Conservation (phyloP, 345 rosid genomes). For the Orychophragmus violaceus region DNA sequence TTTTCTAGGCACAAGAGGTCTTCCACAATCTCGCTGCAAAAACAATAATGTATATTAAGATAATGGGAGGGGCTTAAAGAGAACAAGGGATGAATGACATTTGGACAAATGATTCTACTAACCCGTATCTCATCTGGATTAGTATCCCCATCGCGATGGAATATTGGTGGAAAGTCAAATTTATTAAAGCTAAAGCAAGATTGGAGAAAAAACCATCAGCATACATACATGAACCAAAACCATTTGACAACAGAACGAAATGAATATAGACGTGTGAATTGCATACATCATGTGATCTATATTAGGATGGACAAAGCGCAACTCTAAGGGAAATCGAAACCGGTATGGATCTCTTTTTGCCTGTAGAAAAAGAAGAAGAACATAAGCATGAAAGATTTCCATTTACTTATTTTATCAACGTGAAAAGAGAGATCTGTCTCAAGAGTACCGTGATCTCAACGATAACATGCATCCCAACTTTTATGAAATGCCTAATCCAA, state of each 20-base stretch:
- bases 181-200: constrained; percentile 67
- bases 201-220: background rate
- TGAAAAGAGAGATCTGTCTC: constrained; percentile 7
- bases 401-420: background rate
- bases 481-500: constrained; percentile 97
- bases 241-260: background rate
- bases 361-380: constrained; percentile 36
- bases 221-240: constrained; percentile 8
- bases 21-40: constrained; percentile 77
- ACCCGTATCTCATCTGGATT: constrained; percentile 79
- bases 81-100: background rate
- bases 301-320: constrained; percentile 86
- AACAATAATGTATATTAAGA: background rate
- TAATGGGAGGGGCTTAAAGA: background rate
- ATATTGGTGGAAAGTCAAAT: constrained; percentile 84
- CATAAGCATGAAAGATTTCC: background rate
- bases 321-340: constrained; percentile 86
- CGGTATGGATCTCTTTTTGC: constrained; percentile 93
- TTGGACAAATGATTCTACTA: constrained; percentile 22
- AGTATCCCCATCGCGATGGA: constrained; percentile 75
- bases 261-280: constrained; percentile 2
- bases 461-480: constrained; percentile 85
- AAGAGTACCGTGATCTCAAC: constrained; percentile 83
- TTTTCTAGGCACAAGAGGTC: constrained; percentile 85
- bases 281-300: constrained; percentile 92